These are phyloP conservation scores for Colletotrichum australisinense DNA, from an alignment of 2,329 filamentous ascomycete genomes.

Conservation along the genomic window DNA sequence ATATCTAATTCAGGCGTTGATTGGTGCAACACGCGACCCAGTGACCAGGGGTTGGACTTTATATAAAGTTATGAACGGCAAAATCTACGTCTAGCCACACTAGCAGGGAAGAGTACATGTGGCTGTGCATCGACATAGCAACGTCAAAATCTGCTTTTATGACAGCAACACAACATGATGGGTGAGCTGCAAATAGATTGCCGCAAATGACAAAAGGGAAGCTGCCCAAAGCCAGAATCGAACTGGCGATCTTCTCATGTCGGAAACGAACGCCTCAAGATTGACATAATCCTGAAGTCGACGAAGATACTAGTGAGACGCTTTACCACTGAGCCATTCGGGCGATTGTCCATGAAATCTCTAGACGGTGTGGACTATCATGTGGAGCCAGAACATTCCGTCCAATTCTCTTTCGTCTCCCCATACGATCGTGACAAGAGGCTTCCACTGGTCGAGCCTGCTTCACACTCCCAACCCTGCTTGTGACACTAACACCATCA, in stretches of 20 bases:
- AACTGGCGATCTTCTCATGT: slow-evolving; percentile 9
- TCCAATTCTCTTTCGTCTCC: too few relatives aligned
- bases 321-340: slow-evolving; percentile 10
- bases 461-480: neutral
- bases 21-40: too few relatives aligned
- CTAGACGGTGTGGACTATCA: neutral
- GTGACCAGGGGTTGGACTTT: too few relatives aligned
- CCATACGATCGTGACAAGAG: too few relatives aligned
- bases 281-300: too few relatives aligned
- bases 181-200: neutral
- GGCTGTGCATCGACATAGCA: neutral
- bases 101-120: neutral
- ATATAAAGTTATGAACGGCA: too few relatives aligned
- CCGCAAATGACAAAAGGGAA: neutral
- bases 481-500: neutral
- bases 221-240: slow-evolving; percentile 1
- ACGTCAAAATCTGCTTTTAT: neutral
- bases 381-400: neutral
- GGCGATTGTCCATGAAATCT: neutral
- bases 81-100: too few relatives aligned
- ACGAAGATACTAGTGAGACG: neutral
- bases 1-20: too few relatives aligned
- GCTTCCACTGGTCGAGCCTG: neutral
- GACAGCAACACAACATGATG: neutral
- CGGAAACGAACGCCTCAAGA: neutral